These are phyloP conservation scores for Sclerotinia nivalis DNA, from an alignment of 2,329 filamentous ascomycete species.

Conservation along the genomic window DNA sequence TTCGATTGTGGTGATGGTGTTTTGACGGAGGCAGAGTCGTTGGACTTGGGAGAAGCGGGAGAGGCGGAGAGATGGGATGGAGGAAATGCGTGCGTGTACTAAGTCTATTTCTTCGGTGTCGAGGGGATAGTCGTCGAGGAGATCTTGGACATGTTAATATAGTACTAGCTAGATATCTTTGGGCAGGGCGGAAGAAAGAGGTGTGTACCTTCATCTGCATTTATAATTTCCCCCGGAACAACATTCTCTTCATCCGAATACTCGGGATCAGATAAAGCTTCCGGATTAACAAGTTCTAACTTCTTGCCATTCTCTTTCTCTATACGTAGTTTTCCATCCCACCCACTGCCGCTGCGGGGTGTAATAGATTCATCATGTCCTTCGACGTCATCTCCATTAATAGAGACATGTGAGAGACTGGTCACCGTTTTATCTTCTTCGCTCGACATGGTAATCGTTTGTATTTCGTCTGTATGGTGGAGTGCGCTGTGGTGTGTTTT, in stretches of 20 bases:
- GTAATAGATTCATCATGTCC: conserved; percentile 33
- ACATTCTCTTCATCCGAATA: conserved; percentile 75
- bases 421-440: conserved; percentile 31
- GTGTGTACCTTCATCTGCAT: conserved; percentile 72
- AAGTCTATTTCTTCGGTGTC: conserved; percentile 80
- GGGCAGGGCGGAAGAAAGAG: background rate
- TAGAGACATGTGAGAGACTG: conserved; percentile 35
- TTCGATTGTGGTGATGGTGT: conserved; percentile 78
- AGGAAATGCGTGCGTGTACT: conserved; percentile 81
- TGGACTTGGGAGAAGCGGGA: conserved; percentile 77
- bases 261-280: conserved; percentile 80
- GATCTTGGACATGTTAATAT: conserved; percentile 46
- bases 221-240: conserved; percentile 71
- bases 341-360: conserved; percentile 63
- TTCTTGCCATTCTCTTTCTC: conserved; percentile 54
- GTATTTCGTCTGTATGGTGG: background rate
- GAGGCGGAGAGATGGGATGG: conserved; percentile 75
- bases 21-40: conserved; percentile 88
- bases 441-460: conserved; percentile 27
- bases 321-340: conserved; percentile 81
- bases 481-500: background rate
- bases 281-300: conserved; percentile 71
- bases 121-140: conserved; percentile 60
- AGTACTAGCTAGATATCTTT: background rate
- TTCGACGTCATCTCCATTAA: conserved; percentile 33